Evolutionary conservation across 129 eudicot genomes (phyloP).

Genomic region (Centella asiatica): DNA sequence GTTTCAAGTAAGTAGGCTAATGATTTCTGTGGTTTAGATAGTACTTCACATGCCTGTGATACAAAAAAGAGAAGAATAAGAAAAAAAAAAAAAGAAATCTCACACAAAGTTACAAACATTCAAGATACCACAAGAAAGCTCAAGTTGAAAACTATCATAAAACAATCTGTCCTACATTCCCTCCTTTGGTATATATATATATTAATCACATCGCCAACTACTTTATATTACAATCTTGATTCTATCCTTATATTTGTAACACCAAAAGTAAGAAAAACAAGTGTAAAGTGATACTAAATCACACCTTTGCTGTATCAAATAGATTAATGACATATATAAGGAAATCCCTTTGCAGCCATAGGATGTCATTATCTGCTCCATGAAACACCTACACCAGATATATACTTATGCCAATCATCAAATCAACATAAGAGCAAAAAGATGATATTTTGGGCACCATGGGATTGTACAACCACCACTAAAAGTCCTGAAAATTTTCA

Average conservation of each 20-base stretch:
- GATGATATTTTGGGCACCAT: no score
- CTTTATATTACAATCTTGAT: background rate
- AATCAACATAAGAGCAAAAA: no score
- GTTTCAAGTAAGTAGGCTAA: slow-evolving; percentile 86
- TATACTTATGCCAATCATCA: no score
- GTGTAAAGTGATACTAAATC: background rate
- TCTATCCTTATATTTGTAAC: background rate
- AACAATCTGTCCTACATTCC: background rate
- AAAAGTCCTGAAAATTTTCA: no score
- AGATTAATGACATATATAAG: slow-evolving; percentile 82
- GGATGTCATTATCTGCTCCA: slow-evolving; percentile 94
- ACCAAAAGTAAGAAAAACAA: background rate
- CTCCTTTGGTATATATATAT: background rate
- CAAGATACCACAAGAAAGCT: no score
- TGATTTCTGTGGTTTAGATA: slow-evolving; percentile 87
- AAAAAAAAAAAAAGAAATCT: no score
- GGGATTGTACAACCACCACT: no score
- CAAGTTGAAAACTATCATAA: background rate
- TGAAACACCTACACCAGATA: slow-evolving; percentile 70
- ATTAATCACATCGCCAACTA: background rate
- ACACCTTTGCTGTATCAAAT: slow-evolving; percentile 95
- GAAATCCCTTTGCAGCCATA: slow-evolving; percentile 95
- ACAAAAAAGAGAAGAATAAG: slow-evolving; percentile 11
- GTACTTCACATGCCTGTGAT: slow-evolving; percentile 82
- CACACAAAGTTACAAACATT: no score